Evolutionary conservation across 371 early-diverging fungal genomes (phyloP).

Genomic region (Mucor mucedo): DNA sequence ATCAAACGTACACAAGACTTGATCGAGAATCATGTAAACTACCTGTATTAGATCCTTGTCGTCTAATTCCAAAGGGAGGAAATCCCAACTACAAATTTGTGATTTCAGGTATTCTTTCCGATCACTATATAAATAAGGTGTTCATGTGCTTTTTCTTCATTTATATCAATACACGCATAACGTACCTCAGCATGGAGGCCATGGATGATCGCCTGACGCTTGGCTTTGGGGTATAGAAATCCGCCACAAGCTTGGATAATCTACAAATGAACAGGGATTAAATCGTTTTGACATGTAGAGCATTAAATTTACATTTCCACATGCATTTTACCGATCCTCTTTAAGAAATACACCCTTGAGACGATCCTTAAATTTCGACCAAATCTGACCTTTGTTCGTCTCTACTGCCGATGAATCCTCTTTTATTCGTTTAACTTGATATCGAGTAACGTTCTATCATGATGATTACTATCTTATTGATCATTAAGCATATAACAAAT

Average conservation of each 20-base stretch:
- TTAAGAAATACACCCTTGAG: conserved; percentile 43
- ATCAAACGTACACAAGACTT: conserved; percentile 53
- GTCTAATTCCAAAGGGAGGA: conserved; percentile 64
- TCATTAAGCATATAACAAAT: not conserved
- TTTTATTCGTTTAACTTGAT: conserved; percentile 11
- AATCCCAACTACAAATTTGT: conserved; percentile 66
- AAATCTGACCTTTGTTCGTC: conserved; percentile 28
- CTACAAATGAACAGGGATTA: conserved; percentile 9
- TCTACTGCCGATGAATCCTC: not conserved
- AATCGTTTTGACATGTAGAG: not conserved
- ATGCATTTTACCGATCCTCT: conserved; percentile 31
- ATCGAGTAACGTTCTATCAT: conserved; percentile 35
- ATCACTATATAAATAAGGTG: conserved; percentile 28
- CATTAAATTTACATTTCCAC: not conserved
- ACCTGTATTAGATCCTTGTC: conserved; percentile 68
- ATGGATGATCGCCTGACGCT: conserved; percentile 26
- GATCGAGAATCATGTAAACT: conserved; percentile 64
- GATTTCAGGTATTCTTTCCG: conserved; percentile 46
- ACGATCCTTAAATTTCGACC: conserved; percentile 39
- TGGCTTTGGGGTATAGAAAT: conserved; percentile 48
- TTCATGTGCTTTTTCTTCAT: no score
- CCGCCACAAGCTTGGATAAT: conserved; percentile 35
- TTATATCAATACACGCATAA: no score
- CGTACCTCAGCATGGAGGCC: conserved; percentile 26
- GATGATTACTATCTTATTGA: not conserved